phyloP scores from a whole-genome alignment of 176 grass and related monocot genomes.

The Dendrocalamus sinicus region DNA sequence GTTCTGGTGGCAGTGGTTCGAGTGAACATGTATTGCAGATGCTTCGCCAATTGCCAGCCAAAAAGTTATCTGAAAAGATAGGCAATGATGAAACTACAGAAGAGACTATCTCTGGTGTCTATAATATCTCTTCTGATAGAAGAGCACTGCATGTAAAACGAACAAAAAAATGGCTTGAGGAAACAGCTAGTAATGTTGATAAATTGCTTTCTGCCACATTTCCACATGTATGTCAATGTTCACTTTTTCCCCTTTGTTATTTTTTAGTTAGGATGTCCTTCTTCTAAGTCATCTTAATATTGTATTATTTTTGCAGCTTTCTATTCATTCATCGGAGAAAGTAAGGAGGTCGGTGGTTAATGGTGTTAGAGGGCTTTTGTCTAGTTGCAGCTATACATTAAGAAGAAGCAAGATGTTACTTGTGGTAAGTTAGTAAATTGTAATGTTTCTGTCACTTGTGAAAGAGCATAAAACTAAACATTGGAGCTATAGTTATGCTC shows the following conservation, averaged over 20 bases:
- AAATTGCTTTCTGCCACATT: constrained; percentile 81
- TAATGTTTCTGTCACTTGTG: constrained; percentile 4
- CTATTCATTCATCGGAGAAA: constrained; percentile 88
- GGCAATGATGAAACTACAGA: constrained; percentile 38
- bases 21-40: constrained; percentile 77
- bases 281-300: constrained; percentile 36
- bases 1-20: constrained; percentile 35
- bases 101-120: constrained; percentile 11
- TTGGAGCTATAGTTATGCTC: constrained; percentile 22
- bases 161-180: constrained; percentile 76
- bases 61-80: constrained; percentile 36
- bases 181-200: constrained; percentile 83
- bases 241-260: background rate
- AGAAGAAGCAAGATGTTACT: constrained; percentile 80
- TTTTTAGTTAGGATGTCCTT: constrained; percentile 21
- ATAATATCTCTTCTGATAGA: constrained; percentile 43
- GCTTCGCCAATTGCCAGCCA: constrained; percentile 75
- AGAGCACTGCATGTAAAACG: constrained; percentile 67
- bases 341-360: constrained; percentile 76
- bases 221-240: constrained; percentile 64
- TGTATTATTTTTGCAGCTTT: constrained; percentile 61
- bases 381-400: constrained; percentile 65
- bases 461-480: constrained; percentile 1
- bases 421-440: constrained; percentile 61
- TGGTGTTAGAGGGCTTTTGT: constrained; percentile 70